phyloP scores from a whole-genome alignment of 2,329 filamentous ascomycete species.

The Diaporthe citriasiana region DNA sequence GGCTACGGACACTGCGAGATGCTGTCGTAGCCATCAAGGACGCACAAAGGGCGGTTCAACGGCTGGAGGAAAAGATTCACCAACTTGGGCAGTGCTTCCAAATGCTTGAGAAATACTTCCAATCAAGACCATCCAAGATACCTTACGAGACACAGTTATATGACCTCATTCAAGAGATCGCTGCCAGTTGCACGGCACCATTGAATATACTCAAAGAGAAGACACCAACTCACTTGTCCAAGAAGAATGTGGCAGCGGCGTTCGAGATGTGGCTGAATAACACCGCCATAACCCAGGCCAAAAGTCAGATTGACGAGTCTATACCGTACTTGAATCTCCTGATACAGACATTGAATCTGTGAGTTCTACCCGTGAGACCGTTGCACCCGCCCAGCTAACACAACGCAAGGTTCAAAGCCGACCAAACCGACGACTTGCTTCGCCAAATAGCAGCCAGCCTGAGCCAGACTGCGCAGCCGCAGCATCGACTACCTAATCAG shows the following conservation, averaged over 20 bases:
- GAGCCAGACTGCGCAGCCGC: background rate
- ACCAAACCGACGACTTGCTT: conserved; percentile 16
- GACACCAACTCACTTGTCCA: background rate
- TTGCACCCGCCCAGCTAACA: background rate
- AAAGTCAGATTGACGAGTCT: conserved; percentile 22
- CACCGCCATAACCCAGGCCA: conserved; percentile 15
- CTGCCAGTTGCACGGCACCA: conserved; percentile 14
- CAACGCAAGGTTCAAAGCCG: conserved; percentile 24
- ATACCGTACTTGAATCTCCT: conserved; percentile 28
- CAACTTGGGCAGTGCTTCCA: background rate
- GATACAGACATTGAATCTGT: conserved; percentile 25
- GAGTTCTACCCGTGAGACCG: background rate
- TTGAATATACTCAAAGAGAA: background rate
- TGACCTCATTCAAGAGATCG: conserved; percentile 22
- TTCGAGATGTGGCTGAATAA: conserved; percentile 30
- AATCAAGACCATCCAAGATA: background rate
- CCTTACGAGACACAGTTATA: conserved; percentile 24
- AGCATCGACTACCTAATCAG: background rate
- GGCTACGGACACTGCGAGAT: conserved; percentile 11
- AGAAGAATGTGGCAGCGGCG: background rate
- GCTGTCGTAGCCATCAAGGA: conserved; percentile 30
- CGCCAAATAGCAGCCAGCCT: conserved; percentile 4
- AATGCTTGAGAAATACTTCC: conserved; percentile 19
- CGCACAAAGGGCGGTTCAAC: background rate
- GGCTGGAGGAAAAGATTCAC: conserved; percentile 11